These are phyloP conservation scores for Paramecium sexaurelia DNA, from an alignment of 73 alveolate genomes.

Conservation along the genomic window DNA sequence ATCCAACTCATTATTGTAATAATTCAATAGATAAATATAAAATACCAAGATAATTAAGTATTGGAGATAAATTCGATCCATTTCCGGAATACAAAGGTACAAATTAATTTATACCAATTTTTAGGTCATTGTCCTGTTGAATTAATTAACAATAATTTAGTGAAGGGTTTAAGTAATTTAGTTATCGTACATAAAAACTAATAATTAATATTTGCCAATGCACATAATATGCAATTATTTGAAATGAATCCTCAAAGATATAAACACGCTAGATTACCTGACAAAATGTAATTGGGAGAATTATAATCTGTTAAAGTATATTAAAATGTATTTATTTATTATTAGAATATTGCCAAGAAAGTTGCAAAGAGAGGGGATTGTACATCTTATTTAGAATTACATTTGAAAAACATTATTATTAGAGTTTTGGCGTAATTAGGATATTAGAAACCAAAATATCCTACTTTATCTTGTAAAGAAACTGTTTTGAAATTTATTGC, in stretches of 20 bases:
- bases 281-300: slow-evolving; percentile 73
- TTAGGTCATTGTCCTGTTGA: slow-evolving; percentile 86
- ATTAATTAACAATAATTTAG: slow-evolving; percentile 74
- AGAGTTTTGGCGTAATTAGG: slow-evolving; percentile 92
- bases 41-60: background rate
- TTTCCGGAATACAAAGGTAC: slow-evolving; percentile 12
- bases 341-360: slow-evolving; percentile 67
- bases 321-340: background rate
- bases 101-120: background rate
- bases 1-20: slow-evolving; percentile 43
- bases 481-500: slow-evolving; percentile 94
- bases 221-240: slow-evolving; percentile 75
- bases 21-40: slow-evolving; percentile 28
- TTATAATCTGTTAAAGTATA: background rate
- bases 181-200: slow-evolving; percentile 72
- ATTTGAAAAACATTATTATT: slow-evolving; percentile 86
- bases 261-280: slow-evolving; percentile 77
- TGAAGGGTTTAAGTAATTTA: slow-evolving; percentile 73
- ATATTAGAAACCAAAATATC: slow-evolving; percentile 90
- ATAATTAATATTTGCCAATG: slow-evolving; percentile 74
- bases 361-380: slow-evolving; percentile 88
- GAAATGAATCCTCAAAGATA: slow-evolving; percentile 77
- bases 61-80: slow-evolving; percentile 52
- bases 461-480: slow-evolving; percentile 92
- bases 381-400: slow-evolving; percentile 90